These are phyloP conservation scores for Rhodotorula sp. DNA, from an alignment of 1,284 basidiomycete genomes.

Conservation along the genomic window DNA sequence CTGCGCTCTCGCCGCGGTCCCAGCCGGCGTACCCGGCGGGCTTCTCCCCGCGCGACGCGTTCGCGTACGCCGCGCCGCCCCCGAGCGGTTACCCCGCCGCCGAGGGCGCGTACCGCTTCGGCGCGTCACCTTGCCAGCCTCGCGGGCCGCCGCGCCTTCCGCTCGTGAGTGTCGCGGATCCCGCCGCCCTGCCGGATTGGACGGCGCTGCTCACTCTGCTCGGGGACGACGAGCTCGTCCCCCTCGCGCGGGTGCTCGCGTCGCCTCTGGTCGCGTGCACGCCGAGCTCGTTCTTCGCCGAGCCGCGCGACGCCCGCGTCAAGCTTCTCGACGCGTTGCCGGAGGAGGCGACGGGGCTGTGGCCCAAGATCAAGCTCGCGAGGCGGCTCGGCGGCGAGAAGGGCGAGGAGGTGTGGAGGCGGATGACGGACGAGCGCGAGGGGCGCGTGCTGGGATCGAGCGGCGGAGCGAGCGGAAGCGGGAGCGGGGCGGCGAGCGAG, in stretches of 20 bases:
- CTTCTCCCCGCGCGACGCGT: neutral
- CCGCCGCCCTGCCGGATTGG: slow-evolving; percentile 17
- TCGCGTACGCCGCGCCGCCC: neutral
- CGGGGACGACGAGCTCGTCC: slow-evolving; percentile 13
- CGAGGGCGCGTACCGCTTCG: neutral
- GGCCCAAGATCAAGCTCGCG: slow-evolving; percentile 11
- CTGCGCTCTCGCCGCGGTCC: slow-evolving; percentile 9
- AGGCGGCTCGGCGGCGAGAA: slow-evolving; percentile 1
- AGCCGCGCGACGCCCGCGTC: neutral
- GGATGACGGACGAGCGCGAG: neutral
- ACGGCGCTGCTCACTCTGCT: slow-evolving; percentile 1
- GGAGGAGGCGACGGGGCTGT: slow-evolving; percentile 5
- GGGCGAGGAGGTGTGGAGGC: slow-evolving; percentile 1
- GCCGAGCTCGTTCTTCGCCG: slow-evolving; percentile 20
- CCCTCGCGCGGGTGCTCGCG: slow-evolving; percentile 31
- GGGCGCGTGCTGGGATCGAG: no score
- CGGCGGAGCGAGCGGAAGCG: neutral
- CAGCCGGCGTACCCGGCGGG: neutral
- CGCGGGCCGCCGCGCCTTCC: neutral
- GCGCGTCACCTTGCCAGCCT: neutral
- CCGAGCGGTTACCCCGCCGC: neutral
- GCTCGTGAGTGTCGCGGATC: slow-evolving; percentile 5
- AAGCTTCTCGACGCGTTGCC: slow-evolving; percentile 8
- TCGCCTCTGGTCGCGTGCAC: slow-evolving; percentile 17
- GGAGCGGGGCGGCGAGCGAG: neutral